Evolutionary conservation across 2,329 filamentous ascomycete species (phyloP), one percentile per base, ranked within the genome.

Genomic region (Paracorniculantispora psalliotae): DNA sequence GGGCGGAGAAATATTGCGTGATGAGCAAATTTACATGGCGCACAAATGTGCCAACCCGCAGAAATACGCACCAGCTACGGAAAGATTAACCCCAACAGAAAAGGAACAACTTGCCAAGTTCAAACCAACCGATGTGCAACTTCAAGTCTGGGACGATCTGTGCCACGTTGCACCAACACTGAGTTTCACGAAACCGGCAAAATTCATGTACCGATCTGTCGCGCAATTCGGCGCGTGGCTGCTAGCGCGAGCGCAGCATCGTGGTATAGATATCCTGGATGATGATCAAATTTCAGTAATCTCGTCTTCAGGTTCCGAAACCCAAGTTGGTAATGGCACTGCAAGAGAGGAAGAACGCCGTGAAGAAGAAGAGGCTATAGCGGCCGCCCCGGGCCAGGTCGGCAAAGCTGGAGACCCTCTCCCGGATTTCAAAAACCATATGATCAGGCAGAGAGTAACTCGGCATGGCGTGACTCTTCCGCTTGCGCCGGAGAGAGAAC

Each of bases 151-250:
- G 92, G 93, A 97, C 60, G 90, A 96, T 66, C 77, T 97, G 2
- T 97, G 94, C 67, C 93, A 97, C 69, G 92, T 96, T 6, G 87
- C 89, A 0, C 91, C 93, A 1, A 97, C 92, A 0, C 80, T 97
- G n/a, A 96, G 91, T 67, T 97, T 96, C 71, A 97, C 93, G 0
- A 83, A 88, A n/a, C 94, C 94, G 0, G 94, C 93, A 48, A 97
- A 97, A 71, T 90, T 89, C 74, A 97, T 97, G 92, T 97, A 91
- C 71, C 84, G 93, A 50, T 90, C 91, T 1, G 86, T 97, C 55
- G 90, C 94, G 0, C 93, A 97, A 65, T 97, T 99, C 68, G 89
- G 92, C 2, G 91, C 92, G 0, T 97, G 92, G 92, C 89, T 89
- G 0, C 79, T 97, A 23, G 91, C 92, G 1, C 81, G 88, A 63